Evolutionary conservation across 1,139 yeast genomes (phyloP), one percentile per base, ranked within the genome.

Genomic region (Hansenula lynferdii): DNA sequence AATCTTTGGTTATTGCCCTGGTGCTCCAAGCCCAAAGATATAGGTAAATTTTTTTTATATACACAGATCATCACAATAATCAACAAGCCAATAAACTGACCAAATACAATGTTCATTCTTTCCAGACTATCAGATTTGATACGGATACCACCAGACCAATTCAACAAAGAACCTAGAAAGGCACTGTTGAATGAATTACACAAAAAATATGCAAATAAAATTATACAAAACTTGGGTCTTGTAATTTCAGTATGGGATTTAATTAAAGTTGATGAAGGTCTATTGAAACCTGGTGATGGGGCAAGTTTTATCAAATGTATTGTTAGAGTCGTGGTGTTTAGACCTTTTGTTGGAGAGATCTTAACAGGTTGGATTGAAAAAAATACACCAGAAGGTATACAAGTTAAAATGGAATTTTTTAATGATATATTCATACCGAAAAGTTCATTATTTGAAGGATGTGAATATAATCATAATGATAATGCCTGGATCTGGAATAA

Each of bases 281-380:
- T 86, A 44, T 70, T 92, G 47, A 83, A 81, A 52, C 96, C 96
- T 3, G 97, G 98, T n/a, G 97, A 92, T 60, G 98, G 98, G 7
- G 89, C 92, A 1, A 74, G 92, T 3, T 90, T 72, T 52, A 80
- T 89, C 32, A 85, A 81, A 45, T 85, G 84, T 15, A 72, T 68
- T 40, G 86, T 89, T 56, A 65, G 97, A 38, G 69, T 85, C 36
- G 69, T 90, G 16, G 83, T 92, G 2, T 92, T 95, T 72, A 83
- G 92, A 50, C 98, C 98, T 1, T 89, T 90, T 60, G 80, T 86
- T 1, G 98, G 98, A 4, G 98, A 92, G 57, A 75, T 90, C n/a
- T 62, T 92, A 28, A 82, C 89, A 0, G 99, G 99, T 2, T 86
- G 95, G 90, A 89, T 92, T 20, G 79, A 89, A 34, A 85, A 87